These are phyloP conservation scores for Lactarius evosmus DNA, from an alignment of 768 basidiomycete genomes.

Conservation along the genomic window DNA sequence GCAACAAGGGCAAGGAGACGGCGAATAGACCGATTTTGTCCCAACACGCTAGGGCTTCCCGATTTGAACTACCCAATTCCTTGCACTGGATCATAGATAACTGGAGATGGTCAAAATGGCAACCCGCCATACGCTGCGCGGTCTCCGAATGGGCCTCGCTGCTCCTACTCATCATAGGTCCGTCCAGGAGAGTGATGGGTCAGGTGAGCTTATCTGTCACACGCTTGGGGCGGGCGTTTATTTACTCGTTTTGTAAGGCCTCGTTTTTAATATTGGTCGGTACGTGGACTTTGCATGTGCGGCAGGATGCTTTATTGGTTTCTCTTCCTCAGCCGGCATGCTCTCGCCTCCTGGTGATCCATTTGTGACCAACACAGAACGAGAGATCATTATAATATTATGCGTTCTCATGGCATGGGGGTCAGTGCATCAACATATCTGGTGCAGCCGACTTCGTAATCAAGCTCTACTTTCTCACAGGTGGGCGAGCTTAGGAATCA, in stretches of 20 bases:
- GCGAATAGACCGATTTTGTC: constrained; percentile 1
- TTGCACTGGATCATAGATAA: constrained; percentile 58
- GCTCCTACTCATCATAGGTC: constrained; percentile 56
- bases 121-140: constrained; percentile 61
- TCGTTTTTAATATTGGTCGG: constrained; percentile 64
- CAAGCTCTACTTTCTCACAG: constrained; percentile 34
- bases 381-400: constrained; percentile 52
- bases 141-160: constrained; percentile 58
- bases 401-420: constrained; percentile 56
- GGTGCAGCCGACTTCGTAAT: not conserved
- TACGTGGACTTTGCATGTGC: constrained; percentile 29
- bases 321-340: constrained; percentile 46
- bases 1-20: constrained; percentile 3
- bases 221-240: constrained; percentile 3
- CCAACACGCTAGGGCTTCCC: not conserved
- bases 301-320: not conserved
- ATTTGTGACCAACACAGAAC: constrained; percentile 64
- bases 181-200: constrained; percentile 49
- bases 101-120: constrained; percentile 54
- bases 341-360: constrained; percentile 67
- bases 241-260: constrained; percentile 41
- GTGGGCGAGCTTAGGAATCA: constrained; percentile 65
- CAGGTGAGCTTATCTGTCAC: constrained; percentile 42
- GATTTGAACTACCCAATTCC: constrained; percentile 31
- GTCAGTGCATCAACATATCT: constrained; percentile 40